Evolutionary conservation across 2,329 filamentous ascomycete genomes (phyloP), one percentile per base, ranked within the genome.

Genomic region (Cladosporium halotolerans): DNA sequence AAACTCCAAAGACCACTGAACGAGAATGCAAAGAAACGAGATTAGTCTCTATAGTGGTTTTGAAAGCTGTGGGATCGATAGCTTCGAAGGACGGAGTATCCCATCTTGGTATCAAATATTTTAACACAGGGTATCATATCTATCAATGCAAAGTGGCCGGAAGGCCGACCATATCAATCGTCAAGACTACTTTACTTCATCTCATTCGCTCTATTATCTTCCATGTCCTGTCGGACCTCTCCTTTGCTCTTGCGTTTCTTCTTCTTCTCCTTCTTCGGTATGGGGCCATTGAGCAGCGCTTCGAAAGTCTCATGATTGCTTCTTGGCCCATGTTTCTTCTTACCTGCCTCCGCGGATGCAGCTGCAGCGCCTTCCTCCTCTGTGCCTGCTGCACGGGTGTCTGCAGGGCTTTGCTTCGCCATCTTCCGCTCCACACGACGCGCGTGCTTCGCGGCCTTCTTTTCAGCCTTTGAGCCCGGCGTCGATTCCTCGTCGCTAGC

Each of bases 211-310:
- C 23, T 33, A 9, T 46, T 14, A 13, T 42, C 43, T 16, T 39
- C 34, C 5, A 51, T 11, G 34, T 45, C 44, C 42, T 50, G 34
- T 13, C 46, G 36, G 16, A 31, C 42, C 19, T 28, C 36, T 8
- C 36, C 55, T n/a, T 62, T 57, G 1, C 61, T 63, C 34, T 55
- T 63, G 3, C 54, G 58, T 49, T 66, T 58, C 62, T 61, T 66
- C 52, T 57, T 57, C 18, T 59, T 59, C 41, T 66, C 63, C 14
- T 51, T 56, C 62, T 51, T 65, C 54, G 16, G 66, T 58, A 41
- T 63, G 56, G 55, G 68, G 4, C 59, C 59, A 18, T 62, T 50
- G 19, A 59, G 51, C 42, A 64, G 44, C 14, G 57, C 57, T 40
- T 62, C 49, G 50, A 63, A 63, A n/a, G 59, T 54, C 31, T 61